Evolutionary conservation across 2,329 filamentous ascomycete genomes (phyloP).

Genomic region (Colletotrichum chrysophilum): DNA sequence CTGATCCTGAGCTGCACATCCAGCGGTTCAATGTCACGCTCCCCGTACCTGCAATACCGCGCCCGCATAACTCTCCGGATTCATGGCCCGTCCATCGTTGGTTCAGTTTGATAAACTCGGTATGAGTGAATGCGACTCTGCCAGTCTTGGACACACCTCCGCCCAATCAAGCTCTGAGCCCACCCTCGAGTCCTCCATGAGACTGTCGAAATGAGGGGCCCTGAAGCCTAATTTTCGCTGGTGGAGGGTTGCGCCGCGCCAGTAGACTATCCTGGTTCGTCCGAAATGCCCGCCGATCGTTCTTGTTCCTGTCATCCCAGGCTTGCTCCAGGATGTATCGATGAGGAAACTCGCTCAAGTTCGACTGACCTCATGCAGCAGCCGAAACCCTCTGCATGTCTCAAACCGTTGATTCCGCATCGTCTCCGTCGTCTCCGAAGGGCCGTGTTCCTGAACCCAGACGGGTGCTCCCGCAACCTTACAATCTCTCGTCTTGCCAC

Average conservation of each 20-base stretch:
- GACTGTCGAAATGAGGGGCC: neutral
- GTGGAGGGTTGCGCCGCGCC: neutral
- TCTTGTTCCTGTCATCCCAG: neutral
- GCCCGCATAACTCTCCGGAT: conserved; percentile 14
- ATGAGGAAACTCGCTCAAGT: neutral
- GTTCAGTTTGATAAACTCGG: conserved; percentile 1
- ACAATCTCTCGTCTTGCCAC: neutral
- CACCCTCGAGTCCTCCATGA: neutral
- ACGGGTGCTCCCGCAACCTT: conserved; percentile 14
- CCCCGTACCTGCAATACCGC: conserved; percentile 5
- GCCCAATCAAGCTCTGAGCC: neutral
- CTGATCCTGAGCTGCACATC: neutral
- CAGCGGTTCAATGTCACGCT: neutral
- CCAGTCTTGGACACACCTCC: neutral
- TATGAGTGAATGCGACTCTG: neutral
- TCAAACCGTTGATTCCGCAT: neutral
- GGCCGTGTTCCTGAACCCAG: conserved; percentile 12
- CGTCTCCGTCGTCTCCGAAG: conserved; percentile 18
- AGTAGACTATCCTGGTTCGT: neutral
- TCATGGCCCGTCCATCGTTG: conserved; percentile 5
- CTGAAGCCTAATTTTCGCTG: neutral
- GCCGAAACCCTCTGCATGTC: neutral
- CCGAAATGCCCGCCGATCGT: conserved; percentile 14
- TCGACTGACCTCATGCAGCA: neutral
- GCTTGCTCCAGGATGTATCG: neutral